phyloP scores from a whole-genome alignment of 176 grass and related monocot genomes.

The Secale cereale region DNA sequence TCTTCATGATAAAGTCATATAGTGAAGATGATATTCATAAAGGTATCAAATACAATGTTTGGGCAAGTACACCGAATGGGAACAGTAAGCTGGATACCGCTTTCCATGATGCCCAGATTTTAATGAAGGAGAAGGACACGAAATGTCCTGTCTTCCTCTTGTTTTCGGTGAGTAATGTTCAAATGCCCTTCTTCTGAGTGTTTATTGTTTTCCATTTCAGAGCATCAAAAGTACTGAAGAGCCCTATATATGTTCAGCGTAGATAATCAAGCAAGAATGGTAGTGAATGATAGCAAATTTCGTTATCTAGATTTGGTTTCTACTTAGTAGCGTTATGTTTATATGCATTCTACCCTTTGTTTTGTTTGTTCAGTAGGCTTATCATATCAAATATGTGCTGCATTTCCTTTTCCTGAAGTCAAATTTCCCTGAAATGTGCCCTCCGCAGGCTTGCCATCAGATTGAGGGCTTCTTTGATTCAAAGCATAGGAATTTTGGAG shows the following conservation, averaged over 20 bases:
- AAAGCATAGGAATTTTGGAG: no score
- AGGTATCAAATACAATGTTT: conserved; percentile 77
- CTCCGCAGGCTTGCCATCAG: neutral
- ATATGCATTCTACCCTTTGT: conserved; percentile 1
- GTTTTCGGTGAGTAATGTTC: conserved; percentile 68
- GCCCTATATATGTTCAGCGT: conserved; percentile 4
- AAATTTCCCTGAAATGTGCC: conserved; percentile 12
- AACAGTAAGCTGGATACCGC: conserved; percentile 69
- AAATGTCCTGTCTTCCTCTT: conserved; percentile 81
- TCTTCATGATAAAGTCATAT: conserved; percentile 91
- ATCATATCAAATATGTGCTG: conserved; percentile 8
- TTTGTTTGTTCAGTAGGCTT: conserved; percentile 7
- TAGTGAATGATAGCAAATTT: conserved; percentile 13
- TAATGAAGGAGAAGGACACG: conserved; percentile 42
- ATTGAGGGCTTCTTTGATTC: neutral
- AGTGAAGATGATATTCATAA: conserved; percentile 91
- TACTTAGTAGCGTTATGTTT: neutral
- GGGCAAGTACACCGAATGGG: conserved; percentile 81
- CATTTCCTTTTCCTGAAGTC: neutral
- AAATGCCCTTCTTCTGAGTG: conserved; percentile 19
- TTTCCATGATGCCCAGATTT: conserved; percentile 53
- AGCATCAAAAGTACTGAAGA: neutral
- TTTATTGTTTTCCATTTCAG: conserved; percentile 16
- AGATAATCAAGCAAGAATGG: conserved; percentile 1
- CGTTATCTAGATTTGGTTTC: neutral